Evolutionary conservation across 768 basidiomycete genomes (phyloP).

Genomic region (Boletus barrowsii): DNA sequence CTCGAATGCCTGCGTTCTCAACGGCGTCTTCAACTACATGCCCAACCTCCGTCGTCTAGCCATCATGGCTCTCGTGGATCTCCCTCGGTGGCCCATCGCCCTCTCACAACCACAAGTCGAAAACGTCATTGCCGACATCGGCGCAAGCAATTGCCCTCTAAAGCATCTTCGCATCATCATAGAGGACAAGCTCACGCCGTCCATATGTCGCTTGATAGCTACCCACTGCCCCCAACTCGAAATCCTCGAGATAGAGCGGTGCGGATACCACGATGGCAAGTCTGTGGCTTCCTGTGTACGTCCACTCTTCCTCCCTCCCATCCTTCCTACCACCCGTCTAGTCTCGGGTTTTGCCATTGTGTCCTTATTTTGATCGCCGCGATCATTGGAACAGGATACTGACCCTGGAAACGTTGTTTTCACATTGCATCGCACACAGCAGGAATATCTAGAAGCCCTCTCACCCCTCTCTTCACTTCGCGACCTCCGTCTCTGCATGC

Average conservation of each 20-base stretch:
- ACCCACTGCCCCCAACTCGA: conserved; percentile 31
- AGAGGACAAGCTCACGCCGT: conserved; percentile 35
- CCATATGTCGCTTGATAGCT: conserved; percentile 29
- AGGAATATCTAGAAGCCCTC: conserved; percentile 35
- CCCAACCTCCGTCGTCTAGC: conserved; percentile 28
- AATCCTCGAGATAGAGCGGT: conserved; percentile 34
- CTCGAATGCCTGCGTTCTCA: conserved; percentile 33
- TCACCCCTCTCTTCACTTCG: conserved; percentile 26
- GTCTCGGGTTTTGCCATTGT: conserved; percentile 11
- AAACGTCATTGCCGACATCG: conserved; percentile 26
- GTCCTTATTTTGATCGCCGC: conserved; percentile 20
- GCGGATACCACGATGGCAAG: conserved; percentile 38
- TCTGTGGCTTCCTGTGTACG: conserved; percentile 35
- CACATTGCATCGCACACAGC: conserved; percentile 27
- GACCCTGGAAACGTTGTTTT: conserved; percentile 30
- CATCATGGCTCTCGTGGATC: conserved; percentile 33
- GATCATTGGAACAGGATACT: conserved; percentile 26
- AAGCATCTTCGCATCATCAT: conserved; percentile 34
- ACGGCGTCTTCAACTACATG: conserved; percentile 30
- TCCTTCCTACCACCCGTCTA: conserved; percentile 11
- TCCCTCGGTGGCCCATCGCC: conserved; percentile 36
- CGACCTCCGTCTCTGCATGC: conserved; percentile 34
- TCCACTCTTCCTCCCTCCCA: conserved; percentile 18
- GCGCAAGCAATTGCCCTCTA: conserved; percentile 31
- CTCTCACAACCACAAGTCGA: conserved; percentile 34